Evolutionary conservation across 2,329 filamentous ascomycete genomes (phyloP).

Genomic region (Colletotrichum spaethianum): DNA sequence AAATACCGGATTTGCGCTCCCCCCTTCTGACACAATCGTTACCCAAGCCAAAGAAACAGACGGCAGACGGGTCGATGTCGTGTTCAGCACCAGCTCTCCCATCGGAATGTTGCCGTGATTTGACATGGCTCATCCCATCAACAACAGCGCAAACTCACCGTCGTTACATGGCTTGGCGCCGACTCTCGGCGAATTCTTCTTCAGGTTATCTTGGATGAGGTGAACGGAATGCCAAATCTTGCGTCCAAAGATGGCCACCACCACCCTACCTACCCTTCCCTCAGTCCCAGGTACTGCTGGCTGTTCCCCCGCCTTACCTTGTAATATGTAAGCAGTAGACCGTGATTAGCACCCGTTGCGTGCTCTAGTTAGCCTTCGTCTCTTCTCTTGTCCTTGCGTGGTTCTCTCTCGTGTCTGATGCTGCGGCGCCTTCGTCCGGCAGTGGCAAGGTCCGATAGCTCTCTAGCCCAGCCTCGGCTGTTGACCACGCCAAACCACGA

Average conservation of each 20-base stretch:
- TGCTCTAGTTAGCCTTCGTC: background rate
- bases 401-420: background rate
- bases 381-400: background rate
- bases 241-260: background rate
- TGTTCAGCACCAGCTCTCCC: background rate
- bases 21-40: background rate
- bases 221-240: background rate
- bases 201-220: background rate
- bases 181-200: background rate
- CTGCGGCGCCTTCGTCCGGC: background rate
- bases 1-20: background rate
- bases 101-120: constrained; percentile 14
- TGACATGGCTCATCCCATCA: constrained; percentile 27
- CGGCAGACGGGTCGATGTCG: constrained; percentile 12
- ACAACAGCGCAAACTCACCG: background rate
- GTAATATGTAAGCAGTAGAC: background rate
- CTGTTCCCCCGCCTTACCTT: background rate
- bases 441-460: background rate
- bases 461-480: background rate
- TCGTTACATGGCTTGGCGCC: background rate
- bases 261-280: background rate
- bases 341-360: constrained; percentile 18
- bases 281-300: background rate
- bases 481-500: background rate
- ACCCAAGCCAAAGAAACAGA: background rate